Percentiles rank a stretch among this genome's conserved stretches.
Evolutionary conservation across 495 filamentous ascomycete species (phyloP).

Genomic region (Daldinia grandis): DNA sequence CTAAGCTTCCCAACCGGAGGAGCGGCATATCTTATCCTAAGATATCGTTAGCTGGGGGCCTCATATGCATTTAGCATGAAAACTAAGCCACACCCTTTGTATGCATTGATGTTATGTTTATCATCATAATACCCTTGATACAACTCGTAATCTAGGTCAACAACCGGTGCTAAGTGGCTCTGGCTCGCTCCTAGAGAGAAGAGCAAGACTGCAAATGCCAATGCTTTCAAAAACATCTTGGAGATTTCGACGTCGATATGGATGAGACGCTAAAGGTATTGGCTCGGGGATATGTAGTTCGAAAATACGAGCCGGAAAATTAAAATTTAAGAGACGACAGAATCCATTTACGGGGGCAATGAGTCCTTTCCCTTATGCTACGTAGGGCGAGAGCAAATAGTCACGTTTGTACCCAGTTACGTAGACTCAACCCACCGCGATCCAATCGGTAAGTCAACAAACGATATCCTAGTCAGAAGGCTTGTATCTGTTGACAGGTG

Average conservation of each 20-base stretch:
- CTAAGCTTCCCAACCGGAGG: slow-evolving; percentile 43
- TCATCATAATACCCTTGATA: slow-evolving; percentile 46
- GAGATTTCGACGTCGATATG: no score
- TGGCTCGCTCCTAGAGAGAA: slow-evolving; percentile 7
- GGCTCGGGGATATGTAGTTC: not conserved
- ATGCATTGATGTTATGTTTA: slow-evolving; percentile 36
- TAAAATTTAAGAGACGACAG: not conserved
- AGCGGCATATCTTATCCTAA: slow-evolving; percentile 48
- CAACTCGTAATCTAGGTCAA: slow-evolving; percentile 46
- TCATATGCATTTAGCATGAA: not conserved
- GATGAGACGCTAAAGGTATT: not conserved
- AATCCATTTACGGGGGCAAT: not conserved
- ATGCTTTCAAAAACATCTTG: slow-evolving; percentile 15
- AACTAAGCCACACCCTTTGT: slow-evolving; percentile 34
- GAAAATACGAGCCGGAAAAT: not conserved
- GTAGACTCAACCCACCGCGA: not conserved
- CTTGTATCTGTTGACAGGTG: not conserved
- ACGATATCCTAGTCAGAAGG: not conserved
- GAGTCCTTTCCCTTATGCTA: not conserved
- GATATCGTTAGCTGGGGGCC: slow-evolving; percentile 2
- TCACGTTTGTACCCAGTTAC: not conserved
- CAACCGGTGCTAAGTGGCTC: slow-evolving; percentile 23
- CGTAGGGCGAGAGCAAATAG: not conserved
- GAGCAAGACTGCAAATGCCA: slow-evolving; percentile 1
- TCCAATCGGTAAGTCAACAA: not conserved